A percentile compares a stretch with the other conserved stretches of the same genome.
Conservation (phyloP, 2,329 filamentous ascomycete genomes). For the Penicillium sp. region DNA sequence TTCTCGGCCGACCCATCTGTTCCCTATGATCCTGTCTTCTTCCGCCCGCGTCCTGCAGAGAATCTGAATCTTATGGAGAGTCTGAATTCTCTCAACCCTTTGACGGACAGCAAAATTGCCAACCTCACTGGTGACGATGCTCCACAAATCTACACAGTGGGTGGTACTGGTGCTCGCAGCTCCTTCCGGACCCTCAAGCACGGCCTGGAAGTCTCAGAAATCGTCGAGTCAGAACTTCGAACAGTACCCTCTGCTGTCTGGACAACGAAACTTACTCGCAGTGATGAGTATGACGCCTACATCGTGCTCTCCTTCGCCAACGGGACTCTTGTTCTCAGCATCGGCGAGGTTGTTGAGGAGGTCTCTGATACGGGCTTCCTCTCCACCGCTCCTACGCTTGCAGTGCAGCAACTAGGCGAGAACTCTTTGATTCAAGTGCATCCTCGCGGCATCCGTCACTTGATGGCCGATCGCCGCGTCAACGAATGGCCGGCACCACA, state of each 20-base stretch:
- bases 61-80: constrained; percentile 84
- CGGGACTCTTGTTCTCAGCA: constrained; percentile 86
- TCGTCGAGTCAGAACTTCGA: constrained; percentile 90
- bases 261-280: constrained; percentile 83
- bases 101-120: constrained; percentile 87
- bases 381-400: constrained; percentile 82
- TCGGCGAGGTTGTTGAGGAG: constrained; percentile 95
- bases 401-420: constrained; percentile 91
- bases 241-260: constrained; percentile 89
- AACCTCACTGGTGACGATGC: constrained; percentile 92
- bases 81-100: constrained; percentile 84
- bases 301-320: constrained; percentile 94
- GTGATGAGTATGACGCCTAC: constrained; percentile 87
- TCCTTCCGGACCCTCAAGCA: constrained; percentile 91
- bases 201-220: constrained; percentile 88
- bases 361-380: constrained; percentile 93
- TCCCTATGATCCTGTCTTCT: constrained; percentile 77
- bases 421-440: constrained; percentile 93
- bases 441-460: constrained; percentile 92
- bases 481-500: constrained; percentile 94
- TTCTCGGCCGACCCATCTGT: constrained; percentile 75
- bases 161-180: constrained; percentile 84
- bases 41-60: constrained; percentile 74
- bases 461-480: constrained; percentile 72
- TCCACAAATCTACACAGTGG: constrained; percentile 93